Conservation (phyloP, 2,329 filamentous ascomycete genomes). For the Arachnomyces sp. region DNA sequence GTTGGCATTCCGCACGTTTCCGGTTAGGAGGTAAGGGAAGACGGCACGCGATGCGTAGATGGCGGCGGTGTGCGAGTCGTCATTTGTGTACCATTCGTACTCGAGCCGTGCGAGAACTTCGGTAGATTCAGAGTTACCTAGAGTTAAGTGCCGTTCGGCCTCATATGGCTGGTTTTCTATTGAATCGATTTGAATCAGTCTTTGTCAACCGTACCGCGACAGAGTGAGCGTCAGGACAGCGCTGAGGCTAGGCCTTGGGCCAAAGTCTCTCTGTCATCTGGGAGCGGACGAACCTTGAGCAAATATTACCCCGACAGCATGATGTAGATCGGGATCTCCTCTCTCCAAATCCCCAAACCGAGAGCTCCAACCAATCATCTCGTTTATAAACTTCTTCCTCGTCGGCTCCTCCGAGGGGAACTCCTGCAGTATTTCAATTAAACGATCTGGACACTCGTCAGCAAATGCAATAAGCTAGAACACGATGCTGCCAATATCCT, state of each 20-base stretch:
- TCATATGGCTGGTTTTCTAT: conserved; percentile 83
- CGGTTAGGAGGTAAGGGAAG: conserved; percentile 81
- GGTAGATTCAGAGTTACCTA: conserved; percentile 83
- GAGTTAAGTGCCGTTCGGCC: conserved; percentile 78
- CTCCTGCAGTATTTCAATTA: conserved; percentile 69
- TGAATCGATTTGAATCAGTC: conserved; percentile 11
- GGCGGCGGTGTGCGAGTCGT: conserved; percentile 79
- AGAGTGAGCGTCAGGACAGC: too few species aligned
- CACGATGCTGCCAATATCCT: neutral
- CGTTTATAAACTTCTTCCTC: conserved; percentile 82
- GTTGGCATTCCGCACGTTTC: conserved; percentile 84
- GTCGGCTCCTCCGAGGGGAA: conserved; percentile 81
- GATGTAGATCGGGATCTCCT: conserved; percentile 89
- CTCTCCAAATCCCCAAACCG: conserved; percentile 80
- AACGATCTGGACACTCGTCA: conserved; percentile 38
- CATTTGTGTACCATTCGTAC: conserved; percentile 87
- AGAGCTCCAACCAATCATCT: conserved; percentile 79
- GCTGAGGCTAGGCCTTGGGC: conserved; percentile 3
- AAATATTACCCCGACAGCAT: conserved; percentile 78
- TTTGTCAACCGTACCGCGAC: conserved; percentile 4
- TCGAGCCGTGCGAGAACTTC: conserved; percentile 73
- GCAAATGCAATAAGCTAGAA: conserved; percentile 7
- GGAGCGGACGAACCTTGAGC: conserved; percentile 54
- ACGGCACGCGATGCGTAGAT: conserved; percentile 79
- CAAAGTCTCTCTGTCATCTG: neutral